Base-by-base conservation (phyloP, 192 early-diverging fungal species). In the Mortierella antarctica region DNA sequence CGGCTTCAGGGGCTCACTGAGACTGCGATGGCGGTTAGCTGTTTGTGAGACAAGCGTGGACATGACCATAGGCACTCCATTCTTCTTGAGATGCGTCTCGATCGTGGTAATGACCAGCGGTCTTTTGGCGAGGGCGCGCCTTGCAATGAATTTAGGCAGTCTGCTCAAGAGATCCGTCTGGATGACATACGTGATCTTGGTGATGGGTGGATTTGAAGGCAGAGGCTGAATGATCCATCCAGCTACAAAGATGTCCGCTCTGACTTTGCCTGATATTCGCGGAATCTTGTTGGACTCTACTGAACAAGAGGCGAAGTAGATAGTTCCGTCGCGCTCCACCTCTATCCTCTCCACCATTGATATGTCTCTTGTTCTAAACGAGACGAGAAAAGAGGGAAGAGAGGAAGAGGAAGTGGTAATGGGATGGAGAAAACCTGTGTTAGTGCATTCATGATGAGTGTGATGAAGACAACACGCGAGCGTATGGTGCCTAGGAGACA, bases 181-280 rank as follows among this genome's bases (percentile, higher is more conserved):
- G 57, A 88, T 79, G n/a, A 90, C 70, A 73, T 83, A 90, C 6
- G 80, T 88, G 17, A 90, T 77, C 70, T 85, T 84, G 15, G 87
- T 90, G 39, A 85, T 71, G 12, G 78, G 85, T 1, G 86, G 84
- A 49, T 83, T 73, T 12, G 71, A 71, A 42, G 81, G 67, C 11
- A 88, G 17, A 20, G 88, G 88, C 53, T 89, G 84, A 21, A 89
- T 66, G 48, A 89, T 84, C 88, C 88, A 89, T 20, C 88, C 88
- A 63, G 85, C 86, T 14, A 89, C 69, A 74, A 82, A 62, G 40
- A 89, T 71, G 8, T 80, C 55, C 11, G 79, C 66, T 52, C 88
- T 69, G 31, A 74, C 80, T 74, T 82, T 87, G 48, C 84, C 83
- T 23, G 75, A 56, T 23, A 82, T 77, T 8, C 67, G 75, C 2